Base-by-base conservation (phyloP, 768 basidiomycete species). In the Boletus edulis region DNA sequence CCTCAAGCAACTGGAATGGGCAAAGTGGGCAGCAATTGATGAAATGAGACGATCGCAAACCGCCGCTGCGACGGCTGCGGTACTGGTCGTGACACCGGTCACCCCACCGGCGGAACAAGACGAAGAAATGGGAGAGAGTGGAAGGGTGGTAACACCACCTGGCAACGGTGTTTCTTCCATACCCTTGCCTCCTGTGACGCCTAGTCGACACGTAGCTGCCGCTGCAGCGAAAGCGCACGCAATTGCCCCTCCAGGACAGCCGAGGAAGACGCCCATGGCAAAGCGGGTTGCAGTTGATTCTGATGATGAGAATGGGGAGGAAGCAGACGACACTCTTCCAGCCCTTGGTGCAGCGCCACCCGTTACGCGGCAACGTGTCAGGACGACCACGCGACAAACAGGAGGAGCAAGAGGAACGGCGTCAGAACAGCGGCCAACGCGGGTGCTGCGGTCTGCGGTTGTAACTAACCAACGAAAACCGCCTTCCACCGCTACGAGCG, bases 1-100 rank as follows among this genome's bases (percentile, higher is more conserved):
- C 67, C 83, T 92, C 66, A 94, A 94, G 75, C 94, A 97, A 66
- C 72, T 94, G 43, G 91, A 94, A 70, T 97, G 94, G 94, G 80
- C 85, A 17, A 91, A 92, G 65, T 96, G 94, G 94, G 84, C 91
- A 2, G 94, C 94, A 5, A 78, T 84, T 3, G 93, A 97, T 66
- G 91, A 94, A 64, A 75, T 85, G 59, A 82, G 79, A 66, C 64
- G 69, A 42, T 58, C 44, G 14, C 71, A 84, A 75, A 67, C 67
- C 63, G 44, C 82, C 78, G 60, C 59, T 52, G 70, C 74, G 0
- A 70, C 75, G 0, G 67, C 75, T 20, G 63, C 78, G 10, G 70
- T 77, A 15, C 68, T 80, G 4, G 66, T 87, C 24, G 81, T 89
- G 39, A 84, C 87, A 11, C 89, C 89, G 6, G 89, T 84, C 2